Evolutionary conservation across 176 grass and related monocot species (phyloP), one percentile per base, ranked within the genome.

Genomic region (Tuctoria greenei): DNA sequence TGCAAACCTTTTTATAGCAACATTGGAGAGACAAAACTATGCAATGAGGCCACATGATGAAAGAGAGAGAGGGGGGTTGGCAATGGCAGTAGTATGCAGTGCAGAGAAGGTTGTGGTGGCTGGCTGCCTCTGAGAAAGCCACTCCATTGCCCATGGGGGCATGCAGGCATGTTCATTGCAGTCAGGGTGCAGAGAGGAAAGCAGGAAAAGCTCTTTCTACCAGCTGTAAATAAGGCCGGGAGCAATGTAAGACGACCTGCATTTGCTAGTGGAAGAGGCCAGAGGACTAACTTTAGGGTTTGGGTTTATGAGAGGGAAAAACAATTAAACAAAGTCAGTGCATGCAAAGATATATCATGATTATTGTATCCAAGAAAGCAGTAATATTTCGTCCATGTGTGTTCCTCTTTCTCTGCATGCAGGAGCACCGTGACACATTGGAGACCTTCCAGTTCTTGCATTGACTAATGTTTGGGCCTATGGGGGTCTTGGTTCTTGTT

Each of bases 251-350:
- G 76, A 84, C 86, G 76, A 84, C 86, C 81, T 88, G 81, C 81
- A 80, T 84, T 88, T 84, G 70, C 34, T 88, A 80, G 86, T 88
- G 86, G 86, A 71, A 84, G 86, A 88, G 43, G 46, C 57, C 81
- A 84, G 64, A 88, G 76, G 86, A 88, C 76, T 81, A 80, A 64
- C 86, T 84, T 88, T 88, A 76, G 81, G 86, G 81, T 79, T 79
- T 84, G 69, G 86, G 75, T n/a, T 75, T 84, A 75, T 66, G 74
- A 23, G 44, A 17, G 7, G n/a, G 51, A 34, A 66, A 79, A 79
- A 79, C 1, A 31, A 31, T 3, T n/a, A n/a, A n/a, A 31, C 1
- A 79, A 56, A 73, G 55, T 27, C 21, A 42, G 40, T 80, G 57
- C 63, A 75, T 84, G 70, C 31, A 31, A 46, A 88, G 84, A 71